phyloP scores from a whole-genome alignment of 1,284 basidiomycete genomes.

The Malassezia furfur region DNA sequence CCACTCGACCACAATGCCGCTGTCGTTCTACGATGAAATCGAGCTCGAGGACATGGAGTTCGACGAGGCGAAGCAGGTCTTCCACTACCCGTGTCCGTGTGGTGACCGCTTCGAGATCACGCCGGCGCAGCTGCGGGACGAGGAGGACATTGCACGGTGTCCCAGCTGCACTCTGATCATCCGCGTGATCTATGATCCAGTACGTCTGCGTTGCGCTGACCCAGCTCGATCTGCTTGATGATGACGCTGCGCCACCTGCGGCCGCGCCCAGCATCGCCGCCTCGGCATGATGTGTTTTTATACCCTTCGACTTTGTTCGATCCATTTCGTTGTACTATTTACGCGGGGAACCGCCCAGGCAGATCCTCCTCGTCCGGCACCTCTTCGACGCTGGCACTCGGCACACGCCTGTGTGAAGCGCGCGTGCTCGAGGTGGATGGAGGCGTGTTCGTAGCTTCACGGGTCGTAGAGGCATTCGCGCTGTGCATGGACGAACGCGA shows the following conservation, averaged over 20 bases:
- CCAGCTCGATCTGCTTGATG: constrained; percentile 51
- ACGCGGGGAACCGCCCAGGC: neutral
- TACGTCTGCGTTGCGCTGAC: neutral
- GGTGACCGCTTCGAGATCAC: constrained; percentile 97
- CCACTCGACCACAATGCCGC: constrained; percentile 1
- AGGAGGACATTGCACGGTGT: constrained; percentile 92
- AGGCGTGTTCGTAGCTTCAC: too few relatives aligned
- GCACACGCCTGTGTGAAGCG: neutral
- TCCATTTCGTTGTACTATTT: neutral
- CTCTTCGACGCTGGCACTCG: neutral
- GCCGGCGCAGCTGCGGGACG: constrained; percentile 66
- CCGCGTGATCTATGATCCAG: constrained; percentile 82
- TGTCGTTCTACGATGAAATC: constrained; percentile 43
- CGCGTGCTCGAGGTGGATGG: neutral
- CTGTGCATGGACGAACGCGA: too few relatives aligned
- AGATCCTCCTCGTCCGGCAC: neutral
- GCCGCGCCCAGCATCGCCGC: neutral
- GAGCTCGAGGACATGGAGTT: constrained; percentile 48
- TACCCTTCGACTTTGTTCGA: neutral
- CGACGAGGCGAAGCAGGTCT: constrained; percentile 41
- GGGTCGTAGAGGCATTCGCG: too few relatives aligned
- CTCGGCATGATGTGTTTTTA: neutral
- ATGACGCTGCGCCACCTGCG: neutral
- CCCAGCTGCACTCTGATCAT: constrained; percentile 92
- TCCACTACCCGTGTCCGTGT: constrained; percentile 96